Conservation (phyloP, 805 yeast species). For the Yarrowia sp. region DNA sequence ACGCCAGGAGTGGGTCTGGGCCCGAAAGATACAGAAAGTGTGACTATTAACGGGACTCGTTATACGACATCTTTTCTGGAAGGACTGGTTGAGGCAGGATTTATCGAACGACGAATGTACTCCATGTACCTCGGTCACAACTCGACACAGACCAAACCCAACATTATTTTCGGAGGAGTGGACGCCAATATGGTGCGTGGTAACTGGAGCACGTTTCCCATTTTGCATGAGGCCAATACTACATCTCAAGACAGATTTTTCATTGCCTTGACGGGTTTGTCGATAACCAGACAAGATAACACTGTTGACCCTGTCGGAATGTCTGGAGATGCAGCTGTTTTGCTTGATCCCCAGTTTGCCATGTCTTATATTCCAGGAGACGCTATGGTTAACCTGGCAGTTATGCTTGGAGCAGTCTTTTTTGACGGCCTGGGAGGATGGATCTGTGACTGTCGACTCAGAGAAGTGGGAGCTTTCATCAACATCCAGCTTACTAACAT, state of each 20-base stretch:
- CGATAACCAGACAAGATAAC: neutral
- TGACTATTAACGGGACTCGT: neutral
- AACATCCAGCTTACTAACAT: constrained; percentile 13
- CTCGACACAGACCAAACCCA: neutral
- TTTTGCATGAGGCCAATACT: neutral
- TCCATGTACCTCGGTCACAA: constrained; percentile 15
- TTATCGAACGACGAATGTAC: neutral
- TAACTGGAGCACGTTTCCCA: constrained; percentile 19
- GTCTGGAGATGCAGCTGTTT: constrained; percentile 1
- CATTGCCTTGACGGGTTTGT: constrained; percentile 15
- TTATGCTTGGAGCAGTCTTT: constrained; percentile 11
- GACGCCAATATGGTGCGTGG: constrained; percentile 18
- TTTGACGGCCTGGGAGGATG: constrained; percentile 16
- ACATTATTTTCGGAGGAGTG: constrained; percentile 22
- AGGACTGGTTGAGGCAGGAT: neutral
- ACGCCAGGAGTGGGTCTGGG: constrained; percentile 11
- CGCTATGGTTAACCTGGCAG: constrained; percentile 11
- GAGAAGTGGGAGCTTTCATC: constrained; percentile 6
- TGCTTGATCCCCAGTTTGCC: constrained; percentile 4
- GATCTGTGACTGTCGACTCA: neutral
- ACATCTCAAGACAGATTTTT: neutral
- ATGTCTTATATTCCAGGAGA: constrained; percentile 9
- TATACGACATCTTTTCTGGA: constrained; percentile 6
- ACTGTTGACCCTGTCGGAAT: constrained; percentile 1
- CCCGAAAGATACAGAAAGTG: neutral